A percentile compares a stretch with the other conserved stretches of the same genome.
Evolutionary conservation across 805 yeast species (phyloP).

Genomic region (Brettanomyces anomalus): DNA sequence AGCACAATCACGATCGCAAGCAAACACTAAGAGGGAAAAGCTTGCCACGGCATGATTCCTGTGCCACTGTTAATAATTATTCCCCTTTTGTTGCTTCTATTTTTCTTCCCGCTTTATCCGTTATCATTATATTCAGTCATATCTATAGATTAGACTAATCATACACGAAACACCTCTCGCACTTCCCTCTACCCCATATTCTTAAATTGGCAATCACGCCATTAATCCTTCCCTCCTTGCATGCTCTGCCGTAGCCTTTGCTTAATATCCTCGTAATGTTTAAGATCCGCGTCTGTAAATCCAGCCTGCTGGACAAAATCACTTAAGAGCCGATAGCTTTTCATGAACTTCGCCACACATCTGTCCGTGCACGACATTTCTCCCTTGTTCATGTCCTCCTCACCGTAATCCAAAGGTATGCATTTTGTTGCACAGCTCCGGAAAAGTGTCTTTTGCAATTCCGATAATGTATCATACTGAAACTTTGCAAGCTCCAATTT

Average conservation of each 20-base stretch:
- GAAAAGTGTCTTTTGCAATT: conserved; percentile 41
- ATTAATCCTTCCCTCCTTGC: neutral
- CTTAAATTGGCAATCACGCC: neutral
- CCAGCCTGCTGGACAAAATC: conserved; percentile 35
- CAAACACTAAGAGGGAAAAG: too few species aligned
- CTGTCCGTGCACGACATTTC: conserved; percentile 87
- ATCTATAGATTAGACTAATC: neutral
- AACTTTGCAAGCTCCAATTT: conserved; percentile 55
- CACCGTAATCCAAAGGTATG: conserved; percentile 69
- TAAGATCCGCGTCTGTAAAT: conserved; percentile 34
- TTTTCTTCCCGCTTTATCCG: neutral
- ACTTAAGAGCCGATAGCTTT: conserved; percentile 59
- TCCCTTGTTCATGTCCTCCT: conserved; percentile 66
- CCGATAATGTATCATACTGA: conserved; percentile 57
- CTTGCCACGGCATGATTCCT: too few species aligned
- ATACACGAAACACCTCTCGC: neutral
- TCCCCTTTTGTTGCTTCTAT: too few species aligned
- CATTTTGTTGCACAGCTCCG: conserved; percentile 67
- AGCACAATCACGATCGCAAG: too few species aligned
- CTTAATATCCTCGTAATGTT: conserved; percentile 20
- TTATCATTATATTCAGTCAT: neutral
- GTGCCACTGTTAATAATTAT: too few species aligned
- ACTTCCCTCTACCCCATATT: neutral
- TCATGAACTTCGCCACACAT: conserved; percentile 87
- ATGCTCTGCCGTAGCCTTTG: conserved; percentile 4